Evolutionary conservation across 208 protist species (phyloP), one percentile per base, ranked within the genome.

Genomic region (Leishmania braziliensis): DNA sequence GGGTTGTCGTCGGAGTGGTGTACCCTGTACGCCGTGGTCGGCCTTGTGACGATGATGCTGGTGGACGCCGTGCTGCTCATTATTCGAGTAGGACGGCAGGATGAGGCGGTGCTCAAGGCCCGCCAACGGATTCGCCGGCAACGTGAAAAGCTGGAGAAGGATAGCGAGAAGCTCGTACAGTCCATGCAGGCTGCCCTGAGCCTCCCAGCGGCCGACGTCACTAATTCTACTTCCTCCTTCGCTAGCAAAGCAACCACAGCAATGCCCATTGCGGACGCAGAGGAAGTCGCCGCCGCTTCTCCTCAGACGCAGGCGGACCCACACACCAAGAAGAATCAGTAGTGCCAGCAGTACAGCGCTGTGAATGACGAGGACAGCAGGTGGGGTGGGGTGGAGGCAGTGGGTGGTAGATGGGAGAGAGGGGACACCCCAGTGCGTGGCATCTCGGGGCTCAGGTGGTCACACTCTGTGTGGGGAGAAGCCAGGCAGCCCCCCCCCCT

Each of bases 21-120:
- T 78, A 86, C 93, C 20, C 68, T 93, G 39, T 92, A 84, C 83
- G 93, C 84, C 5, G 84, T 88, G 23, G 77, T 96, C 60, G 93
- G 90, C 4, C 77, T 94, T 12, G 78, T 92, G 48, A 50, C 78
- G 78, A 94, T 96, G 91, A 78, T 96, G 77, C 72, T 96, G 53
- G 93, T 96, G 33, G 93, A 96, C 80, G 88, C 91, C 3, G 76
- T 87, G 79, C 86, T 96, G 68, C 85, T 96, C 2, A 82, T 95
- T 16, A 85, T 90, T n/a, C 88, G 89, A 20, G 75, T 96, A 8
- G 73, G 82, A 8, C 86, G 86, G n/a, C 75, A 91, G 66, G 93
- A 96, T 75, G 87, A 86, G 60, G 85, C 78, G 66, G 74, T 81
- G 53, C 58, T 74, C 46, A 90, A 83, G 53, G 79, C 76, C 5